Evolutionary conservation across 2,329 filamentous ascomycete genomes (phyloP), one percentile per base, ranked within the genome.

Genomic region (Aspergillus carbonarius): DNA sequence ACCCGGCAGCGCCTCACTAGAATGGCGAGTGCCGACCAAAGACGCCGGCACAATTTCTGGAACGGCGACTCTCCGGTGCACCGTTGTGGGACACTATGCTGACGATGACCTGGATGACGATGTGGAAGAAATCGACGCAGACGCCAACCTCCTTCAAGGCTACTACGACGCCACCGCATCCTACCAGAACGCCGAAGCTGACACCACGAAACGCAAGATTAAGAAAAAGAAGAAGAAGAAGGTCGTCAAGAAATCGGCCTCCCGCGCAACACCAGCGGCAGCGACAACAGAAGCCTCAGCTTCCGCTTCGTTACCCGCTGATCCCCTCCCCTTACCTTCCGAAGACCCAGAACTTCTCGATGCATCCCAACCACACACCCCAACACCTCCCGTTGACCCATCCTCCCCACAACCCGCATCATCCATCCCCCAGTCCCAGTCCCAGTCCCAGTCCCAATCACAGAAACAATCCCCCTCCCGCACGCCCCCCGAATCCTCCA

Each of bases 1-100:
- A 55, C 86, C 89, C 0, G 87, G 86, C 2, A 91, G 91, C 52
- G 83, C 83, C 48, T 74, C 84, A 1, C 80, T 97, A 8, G 90
- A 96, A 74, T 98, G 93, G 93, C 85, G 87, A 58, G 86, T 98
- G 40, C 85, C 88, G 1, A 84, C 85, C 23, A 93, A 92, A 75
- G 92, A 96, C 57, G 82, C 92, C 2, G 83, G 85, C 0, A 82
- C 84, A 1, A 83, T 89, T 1, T 82, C 84, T 15, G 84, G 88
- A 1, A 86, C 85, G 55, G 92, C 92, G 54, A 88, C 86, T 1
- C 80, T 98, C 40, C 85, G 90, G 52, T 95, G 92, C 68, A 93
- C 90, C 0, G 89, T 96, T 0, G 85, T 91, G 8, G 92, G 93
- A 1, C 81, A 83, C 23, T 71, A 82, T 0, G 67, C 72, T 0